Evolutionary conservation across 148 eudicot genomes (phyloP).

Genomic region (Silene latifolia): DNA sequence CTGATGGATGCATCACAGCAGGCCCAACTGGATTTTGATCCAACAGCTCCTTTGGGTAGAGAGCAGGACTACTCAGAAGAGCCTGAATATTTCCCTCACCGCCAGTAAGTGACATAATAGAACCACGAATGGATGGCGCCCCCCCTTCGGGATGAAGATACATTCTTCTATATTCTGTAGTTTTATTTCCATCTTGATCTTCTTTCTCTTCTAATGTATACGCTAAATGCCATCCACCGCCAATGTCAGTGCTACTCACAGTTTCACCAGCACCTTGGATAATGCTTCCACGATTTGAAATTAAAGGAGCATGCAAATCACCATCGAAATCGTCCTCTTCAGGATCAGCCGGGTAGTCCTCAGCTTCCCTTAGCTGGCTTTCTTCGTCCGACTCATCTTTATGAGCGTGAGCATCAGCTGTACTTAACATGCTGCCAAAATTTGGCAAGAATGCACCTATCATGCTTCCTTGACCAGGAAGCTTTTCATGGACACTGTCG

Average conservation of each 20-base stretch:
- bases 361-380: constrained; percentile 43
- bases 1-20: constrained; percentile 62
- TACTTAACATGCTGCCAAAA: constrained; percentile 73
- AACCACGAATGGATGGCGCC: constrained; percentile 44
- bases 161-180: constrained; percentile 51
- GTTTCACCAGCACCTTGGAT: constrained; percentile 52
- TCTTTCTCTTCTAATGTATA: constrained; percentile 54
- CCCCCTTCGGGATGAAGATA: constrained; percentile 48
- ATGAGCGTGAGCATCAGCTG: constrained; percentile 36
- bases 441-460: constrained; percentile 54
- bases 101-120: constrained; percentile 51
- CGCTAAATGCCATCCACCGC: constrained; percentile 78
- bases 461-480: constrained; percentile 63
- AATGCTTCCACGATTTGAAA: constrained; percentile 60
- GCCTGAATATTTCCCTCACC: constrained; percentile 44
- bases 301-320: constrained; percentile 57
- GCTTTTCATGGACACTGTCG: constrained; percentile 75
- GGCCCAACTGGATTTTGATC: constrained; percentile 55
- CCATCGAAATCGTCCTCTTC: constrained; percentile 55
- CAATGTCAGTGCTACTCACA: constrained; percentile 44
- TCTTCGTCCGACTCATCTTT: constrained; percentile 85
- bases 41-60: constrained; percentile 44
- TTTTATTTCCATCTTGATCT: constrained; percentile 51
- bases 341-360: constrained; percentile 34
- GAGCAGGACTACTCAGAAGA: constrained; percentile 45